A percentile compares a stretch with the other conserved stretches of the same genome.
Conservation (phyloP, 164 flowering plant genomes). For the Chimonanthus praecox region DNA sequence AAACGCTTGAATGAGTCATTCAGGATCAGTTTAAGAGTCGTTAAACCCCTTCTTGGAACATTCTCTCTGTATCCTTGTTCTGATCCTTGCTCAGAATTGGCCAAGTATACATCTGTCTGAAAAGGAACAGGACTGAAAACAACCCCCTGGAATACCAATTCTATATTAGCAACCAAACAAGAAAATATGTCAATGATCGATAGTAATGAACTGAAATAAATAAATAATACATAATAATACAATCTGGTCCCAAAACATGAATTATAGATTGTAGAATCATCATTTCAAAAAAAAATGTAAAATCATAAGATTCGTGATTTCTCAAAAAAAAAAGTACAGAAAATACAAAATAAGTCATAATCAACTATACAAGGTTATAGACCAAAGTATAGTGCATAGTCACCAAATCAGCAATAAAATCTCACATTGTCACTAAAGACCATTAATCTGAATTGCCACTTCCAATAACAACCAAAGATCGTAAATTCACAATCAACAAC, state of each 20-base stretch:
- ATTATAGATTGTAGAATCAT: no score
- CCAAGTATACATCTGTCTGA: slow-evolving; percentile 31
- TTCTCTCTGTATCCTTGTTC: slow-evolving; percentile 18
- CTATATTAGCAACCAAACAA: neutral
- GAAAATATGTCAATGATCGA: no score
- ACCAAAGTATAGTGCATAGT: no score
- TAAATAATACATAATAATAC: no score
- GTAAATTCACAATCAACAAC: neutral
- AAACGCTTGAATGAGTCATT: slow-evolving; percentile 37
- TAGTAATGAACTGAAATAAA: no score
- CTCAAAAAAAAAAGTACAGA: no score
- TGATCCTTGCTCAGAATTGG: slow-evolving; percentile 20
- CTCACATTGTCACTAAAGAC: neutral
- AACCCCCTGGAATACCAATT: slow-evolving; percentile 41
- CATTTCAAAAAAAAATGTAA: no score
- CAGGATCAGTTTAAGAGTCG: slow-evolving; percentile 21
- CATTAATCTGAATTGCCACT: neutral
- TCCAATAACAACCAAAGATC: neutral
- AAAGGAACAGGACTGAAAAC: slow-evolving; percentile 81
- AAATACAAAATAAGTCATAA: no score
- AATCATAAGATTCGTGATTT: no score
- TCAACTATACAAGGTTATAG: no score
- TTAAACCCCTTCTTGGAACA: slow-evolving; percentile 19
- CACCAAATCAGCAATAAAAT: no score
- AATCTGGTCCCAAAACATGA: no score